phyloP scores from a whole-genome alignment of 768 basidiomycete genomes.

The Cystofilobasidium macerans region DNA sequence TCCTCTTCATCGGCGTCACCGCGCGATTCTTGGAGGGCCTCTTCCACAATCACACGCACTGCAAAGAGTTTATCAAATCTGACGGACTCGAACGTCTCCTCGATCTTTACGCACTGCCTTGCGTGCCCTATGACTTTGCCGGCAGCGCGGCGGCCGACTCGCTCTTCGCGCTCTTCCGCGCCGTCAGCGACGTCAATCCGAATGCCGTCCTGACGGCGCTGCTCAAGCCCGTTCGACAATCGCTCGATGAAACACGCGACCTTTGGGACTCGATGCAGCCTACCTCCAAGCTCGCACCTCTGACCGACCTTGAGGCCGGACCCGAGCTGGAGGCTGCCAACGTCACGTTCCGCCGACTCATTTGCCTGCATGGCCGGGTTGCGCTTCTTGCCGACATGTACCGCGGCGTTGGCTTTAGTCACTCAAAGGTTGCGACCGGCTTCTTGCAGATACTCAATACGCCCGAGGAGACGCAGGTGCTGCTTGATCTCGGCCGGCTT shows the following conservation, averaged over 20 bases:
- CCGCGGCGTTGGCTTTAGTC: conserved; percentile 66
- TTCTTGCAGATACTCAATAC: conserved; percentile 65
- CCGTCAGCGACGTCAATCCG: conserved; percentile 77
- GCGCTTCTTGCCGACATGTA: conserved; percentile 80
- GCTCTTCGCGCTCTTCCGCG: conserved; percentile 74
- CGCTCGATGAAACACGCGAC: conserved; percentile 55
- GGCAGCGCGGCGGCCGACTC: conserved; percentile 75
- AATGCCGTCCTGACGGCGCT: conserved; percentile 62
- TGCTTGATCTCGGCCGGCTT: conserved; percentile 62
- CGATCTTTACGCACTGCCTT: conserved; percentile 67
- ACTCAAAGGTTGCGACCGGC: conserved; percentile 62
- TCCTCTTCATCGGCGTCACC: conserved; percentile 67
- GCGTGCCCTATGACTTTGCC: conserved; percentile 78
- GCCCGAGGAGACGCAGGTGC: conserved; percentile 51
- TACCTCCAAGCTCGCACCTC: conserved; percentile 53
- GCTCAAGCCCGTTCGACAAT: conserved; percentile 56
- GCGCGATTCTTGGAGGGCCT: conserved; percentile 86
- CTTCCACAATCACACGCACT: conserved; percentile 81
- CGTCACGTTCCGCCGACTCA: conserved; percentile 56
- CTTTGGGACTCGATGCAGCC: conserved; percentile 55
- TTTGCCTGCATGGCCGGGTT: conserved; percentile 65
- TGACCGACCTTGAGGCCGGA: conserved; percentile 46
- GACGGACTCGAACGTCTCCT: conserved; percentile 66
- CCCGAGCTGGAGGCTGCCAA: conserved; percentile 48
- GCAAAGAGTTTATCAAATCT: conserved; percentile 73